Evolutionary conservation across 306 rosid species (phyloP).

Genomic region (Pueraria montana): DNA sequence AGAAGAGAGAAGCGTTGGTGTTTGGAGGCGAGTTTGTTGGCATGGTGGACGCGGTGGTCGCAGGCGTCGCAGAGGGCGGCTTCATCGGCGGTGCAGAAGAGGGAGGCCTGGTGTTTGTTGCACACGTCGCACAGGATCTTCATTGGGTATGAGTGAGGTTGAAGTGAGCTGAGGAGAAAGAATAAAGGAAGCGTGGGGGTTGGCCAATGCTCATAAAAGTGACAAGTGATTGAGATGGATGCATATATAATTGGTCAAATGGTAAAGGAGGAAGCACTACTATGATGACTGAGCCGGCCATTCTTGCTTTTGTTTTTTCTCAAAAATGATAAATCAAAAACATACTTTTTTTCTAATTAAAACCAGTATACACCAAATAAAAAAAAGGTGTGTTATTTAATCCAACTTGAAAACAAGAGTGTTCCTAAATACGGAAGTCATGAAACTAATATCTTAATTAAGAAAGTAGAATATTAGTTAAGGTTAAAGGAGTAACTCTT

Average conservation of each 20-base stretch:
- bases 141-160: too few species aligned
- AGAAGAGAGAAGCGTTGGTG: constrained; percentile 90
- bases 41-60: constrained; percentile 95
- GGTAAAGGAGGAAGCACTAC: not conserved
- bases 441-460: too few species aligned
- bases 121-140: constrained; percentile 98
- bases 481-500: too few species aligned
- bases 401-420: too few species aligned
- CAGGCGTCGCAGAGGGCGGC: constrained; percentile 86
- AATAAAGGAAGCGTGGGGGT: constrained; percentile 16
- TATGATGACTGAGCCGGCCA: not conserved
- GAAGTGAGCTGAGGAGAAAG: too few species aligned
- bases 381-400: too few species aligned
- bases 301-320: not conserved
- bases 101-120: constrained; percentile 68
- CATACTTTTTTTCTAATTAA: not conserved
- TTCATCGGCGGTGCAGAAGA: constrained; percentile 96
- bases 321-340: not conserved
- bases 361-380: too few species aligned
- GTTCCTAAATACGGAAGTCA: too few species aligned
- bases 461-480: too few species aligned
- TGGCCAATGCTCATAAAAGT: not conserved
- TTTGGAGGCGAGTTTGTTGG: constrained; percentile 94
- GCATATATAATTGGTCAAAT: constrained; percentile 22
- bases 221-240: not conserved